Conservation (phyloP, 495 filamentous ascomycete genomes). For the Xylaria grammica region DNA sequence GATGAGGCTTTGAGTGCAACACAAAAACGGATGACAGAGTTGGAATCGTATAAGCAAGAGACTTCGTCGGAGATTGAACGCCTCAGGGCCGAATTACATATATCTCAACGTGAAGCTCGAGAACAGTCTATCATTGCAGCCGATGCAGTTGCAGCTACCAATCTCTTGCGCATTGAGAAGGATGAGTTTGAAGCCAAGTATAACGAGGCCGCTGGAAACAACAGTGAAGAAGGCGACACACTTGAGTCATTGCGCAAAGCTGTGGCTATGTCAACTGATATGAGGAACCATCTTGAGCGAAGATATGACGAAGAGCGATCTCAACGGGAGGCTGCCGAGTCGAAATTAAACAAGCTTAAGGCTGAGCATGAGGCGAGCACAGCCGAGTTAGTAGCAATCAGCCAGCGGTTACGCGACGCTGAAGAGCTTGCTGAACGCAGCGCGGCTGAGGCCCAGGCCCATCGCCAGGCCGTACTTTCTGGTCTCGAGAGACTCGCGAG, state of each 20-base stretch:
- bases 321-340: constrained; percentile 76
- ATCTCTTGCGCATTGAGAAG: constrained; percentile 80
- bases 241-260: constrained; percentile 79
- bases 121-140: constrained; percentile 77
- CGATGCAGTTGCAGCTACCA: constrained; percentile 74
- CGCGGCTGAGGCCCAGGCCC: constrained; percentile 83
- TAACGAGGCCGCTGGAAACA: constrained; percentile 66
- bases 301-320: constrained; percentile 84
- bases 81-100: constrained; percentile 82
- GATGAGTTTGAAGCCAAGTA: constrained; percentile 75
- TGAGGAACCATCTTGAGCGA: constrained; percentile 74
- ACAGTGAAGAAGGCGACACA: constrained; percentile 73
- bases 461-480: constrained; percentile 80
- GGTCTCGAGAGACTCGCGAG: constrained; percentile 77
- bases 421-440: constrained; percentile 91
- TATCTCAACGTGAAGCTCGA: constrained; percentile 70
- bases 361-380: constrained; percentile 84
- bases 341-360: constrained; percentile 77
- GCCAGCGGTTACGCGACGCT: constrained; percentile 76
- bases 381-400: constrained; percentile 76
- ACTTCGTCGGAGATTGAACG: constrained; percentile 82
- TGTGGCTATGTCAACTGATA: constrained; percentile 76
- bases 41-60: constrained; percentile 81
- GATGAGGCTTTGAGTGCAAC: constrained; percentile 87
- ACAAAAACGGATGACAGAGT: constrained; percentile 78